Conservation (phyloP, 371 early-diverging fungal genomes). For the Mucor piriformis region DNA sequence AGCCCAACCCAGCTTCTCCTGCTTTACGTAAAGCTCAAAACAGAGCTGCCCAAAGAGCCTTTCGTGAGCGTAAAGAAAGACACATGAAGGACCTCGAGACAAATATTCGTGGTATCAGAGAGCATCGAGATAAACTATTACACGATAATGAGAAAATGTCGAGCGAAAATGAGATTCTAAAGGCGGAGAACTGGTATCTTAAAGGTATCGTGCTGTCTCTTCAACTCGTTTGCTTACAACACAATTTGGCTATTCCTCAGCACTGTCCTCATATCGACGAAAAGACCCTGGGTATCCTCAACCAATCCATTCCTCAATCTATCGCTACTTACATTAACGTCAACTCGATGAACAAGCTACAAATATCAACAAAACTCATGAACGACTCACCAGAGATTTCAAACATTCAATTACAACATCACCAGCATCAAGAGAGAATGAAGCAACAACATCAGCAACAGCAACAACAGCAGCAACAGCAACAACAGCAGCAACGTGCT, state of each 20-base stretch:
- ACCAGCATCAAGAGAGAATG: not conserved
- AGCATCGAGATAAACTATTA: slow-evolving; percentile 48
- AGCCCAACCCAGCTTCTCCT: slow-evolving; percentile 73
- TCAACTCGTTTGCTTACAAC: slow-evolving; percentile 42
- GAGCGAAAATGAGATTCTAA: slow-evolving; percentile 46
- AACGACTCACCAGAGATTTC: slow-evolving; percentile 1
- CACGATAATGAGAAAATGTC: slow-evolving; percentile 46
- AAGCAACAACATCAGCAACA: not conserved
- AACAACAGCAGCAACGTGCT: not conserved
- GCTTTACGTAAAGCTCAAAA: slow-evolving; percentile 80
- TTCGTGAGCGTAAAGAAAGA: slow-evolving; percentile 78
- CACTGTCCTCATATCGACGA: slow-evolving; percentile 41
- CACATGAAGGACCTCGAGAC: slow-evolving; percentile 67
- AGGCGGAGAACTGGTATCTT: slow-evolving; percentile 60
- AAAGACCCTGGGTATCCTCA: slow-evolving; percentile 28
- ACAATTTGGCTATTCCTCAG: slow-evolving; percentile 34
- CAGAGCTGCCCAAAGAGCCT: slow-evolving; percentile 80
- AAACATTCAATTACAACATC: not conserved
- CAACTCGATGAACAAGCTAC: slow-evolving; percentile 35
- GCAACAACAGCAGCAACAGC: not conserved
- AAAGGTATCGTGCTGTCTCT: slow-evolving; percentile 51
- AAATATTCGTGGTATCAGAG: slow-evolving; percentile 59
- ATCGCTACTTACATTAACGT: slow-evolving; percentile 40
- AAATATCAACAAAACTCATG: slow-evolving; percentile 13
- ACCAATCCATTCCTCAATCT: slow-evolving; percentile 37